Base-by-base conservation (phyloP, 2,329 filamentous ascomycete genomes). In the Fusarium lateritium region DNA sequence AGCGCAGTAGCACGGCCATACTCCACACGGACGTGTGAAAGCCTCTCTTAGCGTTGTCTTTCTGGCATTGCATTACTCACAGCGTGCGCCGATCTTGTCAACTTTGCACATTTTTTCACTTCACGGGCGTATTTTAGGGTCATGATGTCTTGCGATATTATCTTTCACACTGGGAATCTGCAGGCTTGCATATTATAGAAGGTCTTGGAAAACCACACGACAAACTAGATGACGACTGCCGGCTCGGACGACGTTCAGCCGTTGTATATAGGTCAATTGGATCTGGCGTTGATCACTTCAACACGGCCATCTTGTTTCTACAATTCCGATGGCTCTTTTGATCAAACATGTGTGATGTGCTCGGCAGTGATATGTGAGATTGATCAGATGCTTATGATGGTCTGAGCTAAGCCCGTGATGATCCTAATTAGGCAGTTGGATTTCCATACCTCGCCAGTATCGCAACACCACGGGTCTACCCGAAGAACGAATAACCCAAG, bases 141-240 rank as follows among this genome's bases (percentile, higher is more conserved):
- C 69, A 76, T 73, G 74, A 77, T 67, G 74, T 75, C 73, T 74
- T 73, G 62, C 63, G 67, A 72, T 74, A 72, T 71, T 62, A 64
- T 75, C 55, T 69, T 64, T 71, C 65, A 57, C 54, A 67, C 64
- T 67, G 69, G 73, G 55, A 71, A 73, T 57, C 67, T 73, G 71
- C 70, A 72, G 72, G 73, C 74, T 76, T 74, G 76, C 75, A 78
- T 77, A 78, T 77, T 77, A 78, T 78, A 78, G 76, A 75, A 74
- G 70, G 76, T 70, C 72, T 70, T 73, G 72, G 73, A 73, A 75
- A 74, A 72, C 71, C 64, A 70, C 67, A 73, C 62, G 60, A 74
- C 67, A 71, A 72, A 70, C 67, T 75, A 73, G 70, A 74, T 71
- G 62, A 74, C 67, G 74, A 75, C 72, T 67, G 57, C 60, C 62